Percentiles rank a stretch among this genome's conserved stretches.
These are phyloP conservation scores for Coemansia sp. DNA, from an alignment of 192 early-diverging fungal genomes.

Conservation along the genomic window DNA sequence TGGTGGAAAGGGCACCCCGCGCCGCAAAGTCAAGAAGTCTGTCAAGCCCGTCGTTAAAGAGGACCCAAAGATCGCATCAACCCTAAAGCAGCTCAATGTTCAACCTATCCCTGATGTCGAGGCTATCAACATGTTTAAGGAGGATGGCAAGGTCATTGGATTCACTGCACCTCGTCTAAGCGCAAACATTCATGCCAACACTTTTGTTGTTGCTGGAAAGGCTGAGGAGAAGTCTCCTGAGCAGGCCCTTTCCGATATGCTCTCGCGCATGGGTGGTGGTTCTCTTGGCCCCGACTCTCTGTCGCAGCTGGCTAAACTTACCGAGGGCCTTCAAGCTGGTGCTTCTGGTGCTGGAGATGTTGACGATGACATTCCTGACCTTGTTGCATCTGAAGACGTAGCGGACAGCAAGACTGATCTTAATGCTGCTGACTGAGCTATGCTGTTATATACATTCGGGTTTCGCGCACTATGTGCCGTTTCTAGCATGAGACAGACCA, in stretches of 20 bases:
- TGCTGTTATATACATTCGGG: too few relatives aligned
- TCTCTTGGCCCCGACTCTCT: constrained; percentile 85
- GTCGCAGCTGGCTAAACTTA: constrained; percentile 80
- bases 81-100: constrained; percentile 89
- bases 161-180: constrained; percentile 83
- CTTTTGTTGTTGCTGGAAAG: constrained; percentile 89
- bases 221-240: constrained; percentile 58
- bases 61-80: constrained; percentile 91
- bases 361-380: constrained; percentile 95
- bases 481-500: too few relatives aligned
- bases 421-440: constrained; percentile 38
- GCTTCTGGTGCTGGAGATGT: constrained; percentile 59
- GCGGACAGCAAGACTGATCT: constrained; percentile 57
- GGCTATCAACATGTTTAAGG: constrained; percentile 99
- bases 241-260: constrained; percentile 47
- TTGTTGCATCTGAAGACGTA: constrained; percentile 73
- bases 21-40: constrained; percentile 84
- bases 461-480: too few relatives aligned
- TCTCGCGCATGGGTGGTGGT: constrained; percentile 51
- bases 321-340: constrained; percentile 76
- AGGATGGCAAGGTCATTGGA: constrained; percentile 89
- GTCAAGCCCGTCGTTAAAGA: constrained; percentile 65
- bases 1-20: constrained; percentile 90
- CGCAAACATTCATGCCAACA: constrained; percentile 84
- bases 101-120: constrained; percentile 85